phyloP scores from a whole-genome alignment of 129 eudicot genomes.

The Smallanthus sonchifolius region DNA sequence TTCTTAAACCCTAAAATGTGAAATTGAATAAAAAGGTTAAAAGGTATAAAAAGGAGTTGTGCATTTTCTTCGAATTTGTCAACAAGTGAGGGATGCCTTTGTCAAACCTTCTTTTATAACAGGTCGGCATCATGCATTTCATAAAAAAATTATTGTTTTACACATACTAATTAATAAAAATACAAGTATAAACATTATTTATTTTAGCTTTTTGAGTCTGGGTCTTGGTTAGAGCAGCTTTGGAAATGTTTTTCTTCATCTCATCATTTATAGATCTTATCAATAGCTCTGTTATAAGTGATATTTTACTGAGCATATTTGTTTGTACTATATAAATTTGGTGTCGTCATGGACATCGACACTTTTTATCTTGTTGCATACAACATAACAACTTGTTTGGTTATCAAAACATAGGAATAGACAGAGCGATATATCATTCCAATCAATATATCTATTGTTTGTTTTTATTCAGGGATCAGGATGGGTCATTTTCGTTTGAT shows the following conservation, averaged over 20 bases:
- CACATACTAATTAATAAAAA: not conserved
- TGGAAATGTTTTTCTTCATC: no score
- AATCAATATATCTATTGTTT: no score
- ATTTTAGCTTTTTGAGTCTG: no score
- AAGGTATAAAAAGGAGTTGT: not conserved
- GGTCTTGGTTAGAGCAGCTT: no score
- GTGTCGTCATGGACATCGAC: not conserved
- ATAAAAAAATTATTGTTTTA: not conserved
- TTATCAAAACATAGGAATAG: no score
- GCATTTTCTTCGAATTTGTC: not conserved
- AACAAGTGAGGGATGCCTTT: not conserved
- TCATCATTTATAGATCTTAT: no score
- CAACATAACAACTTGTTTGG: not conserved
- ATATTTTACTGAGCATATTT: no score
- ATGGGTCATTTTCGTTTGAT: no score
- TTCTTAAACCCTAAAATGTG: not conserved
- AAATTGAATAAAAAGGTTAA: not conserved
- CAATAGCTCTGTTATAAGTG: no score
- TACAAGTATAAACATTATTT: not conserved
- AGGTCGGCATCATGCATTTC: not conserved
- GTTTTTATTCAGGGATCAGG: no score
- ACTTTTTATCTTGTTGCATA: not conserved
- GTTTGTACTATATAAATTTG: no score
- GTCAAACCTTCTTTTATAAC: not conserved
- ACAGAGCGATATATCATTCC: not conserved